These are phyloP conservation scores for Arthrobotrys pseudoclavata DNA, from an alignment of 2,329 filamentous ascomycete genomes.

Conservation along the genomic window DNA sequence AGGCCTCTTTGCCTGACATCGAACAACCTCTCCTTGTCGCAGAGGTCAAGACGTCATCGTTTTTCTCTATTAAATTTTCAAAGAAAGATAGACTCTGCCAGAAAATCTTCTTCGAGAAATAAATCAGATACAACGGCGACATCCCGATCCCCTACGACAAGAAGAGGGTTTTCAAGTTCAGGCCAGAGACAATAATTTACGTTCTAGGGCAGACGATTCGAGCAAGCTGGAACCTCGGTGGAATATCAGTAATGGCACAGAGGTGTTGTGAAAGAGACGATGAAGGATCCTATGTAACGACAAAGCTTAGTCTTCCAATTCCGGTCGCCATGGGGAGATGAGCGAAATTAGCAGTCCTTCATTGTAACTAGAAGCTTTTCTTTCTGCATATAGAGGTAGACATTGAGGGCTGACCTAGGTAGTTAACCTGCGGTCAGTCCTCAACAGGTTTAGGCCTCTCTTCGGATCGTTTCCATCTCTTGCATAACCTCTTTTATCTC, in stretches of 20 bases:
- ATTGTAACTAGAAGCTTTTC: conserved; percentile 17
- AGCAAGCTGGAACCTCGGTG: conserved; percentile 24
- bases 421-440: not conserved
- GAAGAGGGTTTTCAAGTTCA: not conserved
- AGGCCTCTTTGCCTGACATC: conserved; percentile 47
- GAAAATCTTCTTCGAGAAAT: conserved; percentile 5
- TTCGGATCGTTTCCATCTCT: conserved; percentile 24
- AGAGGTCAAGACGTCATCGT: not conserved
- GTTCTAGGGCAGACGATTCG: conserved; percentile 40
- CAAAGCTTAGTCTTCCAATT: conserved; percentile 14
- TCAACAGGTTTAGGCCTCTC: not conserved
- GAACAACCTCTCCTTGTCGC: conserved; percentile 3
- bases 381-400: conserved; percentile 10
- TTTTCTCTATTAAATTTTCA: conserved; percentile 4
- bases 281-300: conserved; percentile 2
- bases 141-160: not conserved
- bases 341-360: conserved; percentile 25
- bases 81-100: conserved; percentile 7
- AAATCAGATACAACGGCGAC: conserved; percentile 2
- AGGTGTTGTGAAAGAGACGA: conserved; percentile 11
- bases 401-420: not conserved
- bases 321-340: conserved; percentile 21
- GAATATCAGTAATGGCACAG: conserved; percentile 5
- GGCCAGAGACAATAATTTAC: conserved; percentile 30
- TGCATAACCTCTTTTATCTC: conserved; percentile 17